Evolutionary conservation across 1,284 basidiomycete genomes (phyloP).

Genomic region (Moesziomyces parantarcticus): DNA sequence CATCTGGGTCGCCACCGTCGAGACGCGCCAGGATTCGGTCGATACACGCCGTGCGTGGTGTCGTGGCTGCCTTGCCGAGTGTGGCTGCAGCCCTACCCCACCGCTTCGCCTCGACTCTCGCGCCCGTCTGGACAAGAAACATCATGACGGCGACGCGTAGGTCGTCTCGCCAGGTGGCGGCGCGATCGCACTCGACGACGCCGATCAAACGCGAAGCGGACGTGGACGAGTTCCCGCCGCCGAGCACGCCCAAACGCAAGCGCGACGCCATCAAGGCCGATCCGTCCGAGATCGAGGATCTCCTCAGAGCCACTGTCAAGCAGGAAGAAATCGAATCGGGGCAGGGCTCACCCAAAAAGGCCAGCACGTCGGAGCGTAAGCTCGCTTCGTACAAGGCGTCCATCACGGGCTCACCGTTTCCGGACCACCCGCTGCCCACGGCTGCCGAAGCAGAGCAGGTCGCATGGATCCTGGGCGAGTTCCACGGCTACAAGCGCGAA

Average conservation of each 20-base stretch:
- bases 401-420: conserved; percentile 48
- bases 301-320: conserved; percentile 7
- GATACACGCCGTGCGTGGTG: not conserved
- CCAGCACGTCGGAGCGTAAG: conserved; percentile 46
- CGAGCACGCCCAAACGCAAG: conserved; percentile 21
- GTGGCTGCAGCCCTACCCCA: not conserved
- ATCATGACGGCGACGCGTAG: conserved; percentile 6
- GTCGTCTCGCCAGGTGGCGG: conserved; percentile 8
- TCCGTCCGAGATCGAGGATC: conserved; percentile 9
- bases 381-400: conserved; percentile 46
- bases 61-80: not conserved
- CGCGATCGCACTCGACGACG: not conserved
- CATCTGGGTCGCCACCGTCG: too few species aligned
- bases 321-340: not conserved
- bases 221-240: conserved; percentile 12
- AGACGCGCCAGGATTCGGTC: not conserved
- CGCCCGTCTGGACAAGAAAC: not conserved
- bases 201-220: conserved; percentile 12
- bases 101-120: too few species aligned
- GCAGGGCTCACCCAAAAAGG: conserved; percentile 21
- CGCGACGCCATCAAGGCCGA: conserved; percentile 13
- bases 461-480: conserved; percentile 53
- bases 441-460: conserved; percentile 54
- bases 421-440: conserved; percentile 50
- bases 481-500: conserved; percentile 56